Evolutionary conservation across 2,329 filamentous ascomycete genomes (phyloP), one percentile per base, ranked within the genome.

Genomic region (Karstenula rhodostoma): DNA sequence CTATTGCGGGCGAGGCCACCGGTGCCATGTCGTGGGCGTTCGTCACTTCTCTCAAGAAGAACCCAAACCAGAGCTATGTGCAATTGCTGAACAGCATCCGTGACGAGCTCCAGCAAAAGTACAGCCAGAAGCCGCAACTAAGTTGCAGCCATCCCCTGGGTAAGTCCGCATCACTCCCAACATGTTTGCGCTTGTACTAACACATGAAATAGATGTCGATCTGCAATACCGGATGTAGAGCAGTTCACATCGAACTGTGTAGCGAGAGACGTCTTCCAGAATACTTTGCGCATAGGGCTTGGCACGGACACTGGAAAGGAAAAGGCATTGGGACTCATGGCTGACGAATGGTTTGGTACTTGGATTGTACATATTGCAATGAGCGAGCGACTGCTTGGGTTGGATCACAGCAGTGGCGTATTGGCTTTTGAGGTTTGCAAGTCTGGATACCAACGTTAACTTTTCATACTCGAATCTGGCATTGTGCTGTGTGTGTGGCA

Each of bases 11-110:
- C 58, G 86, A 97, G 80, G 94, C 95, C 35, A 99, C 95, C 0
- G 95, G 95, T 57, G 95, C 95, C 78, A 98, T 99, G 95, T 97
- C 93, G 3, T 97, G 91, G 88, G 95, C 95, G 2, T 99, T 99
- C 78, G 95, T 99, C 78, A 89, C 86, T 1, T 90, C 94, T 22
- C 85, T 98, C 73, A 94, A 91, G 84, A 93, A 94, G 82, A 96
- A 96, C 75, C 93, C 93, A 0, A 90, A 96, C 76, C 95, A 98
- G 83, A 97, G 91, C 81, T 99, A 99, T 75, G 92, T 98, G 53
- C 90, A 97, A 83, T 83, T 99, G 59, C 86, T 99, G 68, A 98
- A 97, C 84, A 97, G 90, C 79, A 94, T 99, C 73, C 91, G 95
- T 59, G 94, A 97, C 59, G 90, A 97, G 73, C 84, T 99, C 60